These are phyloP conservation scores for Blastosporella zonata DNA, from an alignment of 1,284 basidiomycete species.

Conservation along the genomic window DNA sequence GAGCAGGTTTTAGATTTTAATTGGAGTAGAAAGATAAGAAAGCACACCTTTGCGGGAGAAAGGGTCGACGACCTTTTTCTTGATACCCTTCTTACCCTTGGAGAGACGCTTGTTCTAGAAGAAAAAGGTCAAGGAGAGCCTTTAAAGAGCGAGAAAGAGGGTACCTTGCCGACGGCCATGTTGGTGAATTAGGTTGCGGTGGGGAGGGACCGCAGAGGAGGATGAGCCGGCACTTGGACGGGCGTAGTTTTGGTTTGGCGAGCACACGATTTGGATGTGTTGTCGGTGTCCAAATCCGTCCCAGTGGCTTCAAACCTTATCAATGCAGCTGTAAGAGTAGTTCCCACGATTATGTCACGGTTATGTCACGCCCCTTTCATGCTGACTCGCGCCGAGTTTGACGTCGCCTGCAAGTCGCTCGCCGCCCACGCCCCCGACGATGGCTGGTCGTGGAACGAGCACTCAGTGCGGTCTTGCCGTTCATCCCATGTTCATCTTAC, in stretches of 20 bases:
- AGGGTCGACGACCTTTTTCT: constrained; percentile 99
- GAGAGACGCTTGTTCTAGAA: constrained; percentile 95
- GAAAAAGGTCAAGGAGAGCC: neutral
- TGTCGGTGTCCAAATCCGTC: constrained; percentile 22
- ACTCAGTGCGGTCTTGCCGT: constrained; percentile 33
- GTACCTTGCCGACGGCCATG: constrained; percentile 93
- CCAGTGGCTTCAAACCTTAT: constrained; percentile 46
- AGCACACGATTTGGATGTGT: constrained; percentile 36
- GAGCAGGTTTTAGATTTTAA: constrained; percentile 8
- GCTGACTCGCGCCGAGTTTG: constrained; percentile 60
- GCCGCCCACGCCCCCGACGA: constrained; percentile 25
- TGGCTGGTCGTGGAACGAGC: constrained; percentile 60
- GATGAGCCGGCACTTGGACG: constrained; percentile 49
- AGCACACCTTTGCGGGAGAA: constrained; percentile 94
- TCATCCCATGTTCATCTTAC: neutral
- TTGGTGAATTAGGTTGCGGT: constrained; percentile 42
- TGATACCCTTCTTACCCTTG: constrained; percentile 99
- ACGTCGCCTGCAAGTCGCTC: constrained; percentile 56
- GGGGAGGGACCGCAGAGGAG: constrained; percentile 40
- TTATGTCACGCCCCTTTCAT: constrained; percentile 23
- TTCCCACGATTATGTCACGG: constrained; percentile 23
- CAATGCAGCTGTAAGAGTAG: constrained; percentile 47
- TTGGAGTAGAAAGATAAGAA: neutral
- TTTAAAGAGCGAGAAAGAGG: constrained; percentile 15
- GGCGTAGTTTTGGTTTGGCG: constrained; percentile 42